Base-by-base conservation (phyloP, 148 eudicot genomes). In the Cornus controversa region DNA sequence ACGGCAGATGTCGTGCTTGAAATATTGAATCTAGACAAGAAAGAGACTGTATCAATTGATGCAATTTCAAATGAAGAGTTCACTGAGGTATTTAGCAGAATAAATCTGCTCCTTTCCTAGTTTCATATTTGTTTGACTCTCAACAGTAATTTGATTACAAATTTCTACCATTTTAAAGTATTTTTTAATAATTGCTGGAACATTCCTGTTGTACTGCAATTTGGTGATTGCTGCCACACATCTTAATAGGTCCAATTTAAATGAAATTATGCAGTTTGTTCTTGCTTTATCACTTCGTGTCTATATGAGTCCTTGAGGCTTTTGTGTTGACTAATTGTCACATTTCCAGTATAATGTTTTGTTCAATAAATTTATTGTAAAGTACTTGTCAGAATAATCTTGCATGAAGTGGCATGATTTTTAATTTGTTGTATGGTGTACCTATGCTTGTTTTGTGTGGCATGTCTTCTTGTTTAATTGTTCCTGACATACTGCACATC, bases 31-130 rank as follows among this genome's bases (percentile, higher is more conserved):
- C 70, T 96, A 22, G 86, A 90, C 90, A 96, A 92, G 84, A 93
- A 88, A 82, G 99, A 96, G 84, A 84, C 81, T 72, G 79, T 94
- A 67, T 57, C 89, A 67, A 82, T 93, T 75, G 96, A 90, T 81
- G 75, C 87, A 25, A 84, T 96, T 70, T 96, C 99, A 71, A 88
- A 96, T 85, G 94, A 88, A 84, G 98, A 93, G 67, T 91, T 96
- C 77, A 87, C 94, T 72, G 97, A 96, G 98, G 99, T 93, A 83
- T 86, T 82, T n/a, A 62, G 26, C 68, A 69, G 29, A 40, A 28
- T 65, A 42, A 50, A 47, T 40, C 45, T 9, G 4, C 67, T 73
- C 34, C 6, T 47, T 24, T 24, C 18, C 22, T 10, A 66, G 11
- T 42, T 45, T 66, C 58, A 45, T 16, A n/a, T 8, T 40, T 40